phyloP scores from a whole-genome alignment of 2,329 filamentous ascomycete genomes.

The Drechslerella coelobrocha region DNA sequence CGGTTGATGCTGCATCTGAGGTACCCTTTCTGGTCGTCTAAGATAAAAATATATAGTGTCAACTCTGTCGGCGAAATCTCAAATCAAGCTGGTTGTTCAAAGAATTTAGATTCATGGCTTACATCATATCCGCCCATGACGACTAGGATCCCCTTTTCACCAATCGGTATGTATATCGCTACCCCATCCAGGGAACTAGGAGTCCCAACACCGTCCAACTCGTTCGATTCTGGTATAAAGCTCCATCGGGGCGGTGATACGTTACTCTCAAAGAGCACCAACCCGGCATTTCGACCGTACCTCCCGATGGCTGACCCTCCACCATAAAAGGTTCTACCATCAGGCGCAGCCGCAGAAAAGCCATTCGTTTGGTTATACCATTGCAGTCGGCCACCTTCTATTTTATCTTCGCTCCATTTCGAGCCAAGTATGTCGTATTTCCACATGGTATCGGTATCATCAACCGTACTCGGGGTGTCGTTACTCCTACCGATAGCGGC shows the following conservation, averaged over 20 bases:
- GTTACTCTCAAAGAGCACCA: conserved; percentile 19
- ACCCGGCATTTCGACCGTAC: conserved; percentile 2
- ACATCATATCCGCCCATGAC: conserved; percentile 26
- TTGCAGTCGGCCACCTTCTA: conserved; percentile 19
- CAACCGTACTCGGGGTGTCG: conserved; percentile 3
- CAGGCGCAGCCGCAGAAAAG: conserved; percentile 15
- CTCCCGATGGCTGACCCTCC: conserved; percentile 10
- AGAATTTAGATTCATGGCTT: background rate
- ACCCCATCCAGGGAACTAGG: conserved; percentile 7
- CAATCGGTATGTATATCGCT: conserved; percentile 17
- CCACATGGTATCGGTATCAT: conserved; percentile 23
- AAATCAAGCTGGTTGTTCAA: too few species aligned
- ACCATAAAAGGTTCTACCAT: conserved; percentile 28
- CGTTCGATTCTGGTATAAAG: conserved; percentile 16
- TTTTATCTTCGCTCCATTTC: conserved; percentile 10
- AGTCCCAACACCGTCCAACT: background rate
- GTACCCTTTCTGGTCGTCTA: conserved; percentile 14
- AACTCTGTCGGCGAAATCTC: too few species aligned
- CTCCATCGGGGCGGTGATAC: conserved; percentile 15
- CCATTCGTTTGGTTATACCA: conserved; percentile 30
- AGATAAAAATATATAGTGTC: background rate
- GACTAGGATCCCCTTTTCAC: conserved; percentile 20
- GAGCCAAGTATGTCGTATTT: conserved; percentile 4
- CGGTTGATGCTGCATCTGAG: background rate
- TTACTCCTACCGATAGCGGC: conserved; percentile 4